These are phyloP conservation scores for Coemansia sp. DNA, from an alignment of 192 early-diverging fungal genomes.

Conservation along the genomic window DNA sequence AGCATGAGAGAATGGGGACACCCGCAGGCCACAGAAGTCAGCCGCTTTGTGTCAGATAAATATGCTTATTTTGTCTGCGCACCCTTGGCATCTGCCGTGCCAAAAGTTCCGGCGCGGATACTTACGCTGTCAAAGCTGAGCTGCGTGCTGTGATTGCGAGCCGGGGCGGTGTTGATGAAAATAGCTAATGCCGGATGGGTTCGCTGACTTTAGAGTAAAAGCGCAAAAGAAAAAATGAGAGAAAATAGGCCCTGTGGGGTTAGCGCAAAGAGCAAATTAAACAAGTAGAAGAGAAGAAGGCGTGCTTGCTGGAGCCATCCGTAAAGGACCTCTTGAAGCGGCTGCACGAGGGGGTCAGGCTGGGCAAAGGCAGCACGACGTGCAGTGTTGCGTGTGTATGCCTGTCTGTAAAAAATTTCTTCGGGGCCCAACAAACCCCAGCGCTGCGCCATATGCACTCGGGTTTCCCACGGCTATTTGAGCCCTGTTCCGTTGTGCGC, in stretches of 20 bases:
- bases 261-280: background rate
- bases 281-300: background rate
- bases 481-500: background rate
- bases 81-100: background rate
- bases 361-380: background rate
- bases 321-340: background rate
- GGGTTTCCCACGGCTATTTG: conserved; percentile 8
- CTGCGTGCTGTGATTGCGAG: background rate
- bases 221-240: too few species aligned
- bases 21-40: conserved; percentile 6
- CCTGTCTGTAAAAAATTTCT: background rate
- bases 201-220: background rate
- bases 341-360: background rate
- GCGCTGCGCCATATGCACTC: conserved; percentile 7
- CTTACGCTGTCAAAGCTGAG: background rate
- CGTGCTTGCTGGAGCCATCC: background rate
- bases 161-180: background rate
- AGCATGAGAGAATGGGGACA: background rate
- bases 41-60: conserved; percentile 1
- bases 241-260: background rate
- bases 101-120: background rate
- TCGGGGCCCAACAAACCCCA: background rate
- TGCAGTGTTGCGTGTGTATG: background rate
- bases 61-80: background rate
- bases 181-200: background rate